These are phyloP conservation scores for Aspergillus panamensis DNA, from an alignment of 495 filamentous ascomycete genomes.

Conservation along the genomic window DNA sequence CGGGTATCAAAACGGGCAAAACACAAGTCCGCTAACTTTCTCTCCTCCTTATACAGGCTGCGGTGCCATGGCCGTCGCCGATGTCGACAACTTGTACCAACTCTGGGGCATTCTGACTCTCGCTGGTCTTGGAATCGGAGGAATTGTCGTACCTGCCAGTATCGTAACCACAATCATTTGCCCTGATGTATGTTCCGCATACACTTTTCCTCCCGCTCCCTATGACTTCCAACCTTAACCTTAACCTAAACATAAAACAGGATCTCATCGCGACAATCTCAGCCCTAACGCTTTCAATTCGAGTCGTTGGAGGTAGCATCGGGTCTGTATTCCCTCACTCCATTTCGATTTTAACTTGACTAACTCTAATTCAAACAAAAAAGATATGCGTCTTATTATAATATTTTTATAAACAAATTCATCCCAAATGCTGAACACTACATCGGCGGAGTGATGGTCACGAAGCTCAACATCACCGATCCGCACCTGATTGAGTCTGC, in stretches of 20 bases:
- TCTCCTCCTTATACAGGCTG: conserved; percentile 41
- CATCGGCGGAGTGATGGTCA: conserved; percentile 52
- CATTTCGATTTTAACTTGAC: no score
- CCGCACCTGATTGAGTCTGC: conserved; percentile 37
- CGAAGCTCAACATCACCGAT: conserved; percentile 53
- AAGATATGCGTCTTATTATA: conserved; percentile 68
- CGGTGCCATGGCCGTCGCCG: conserved; percentile 56
- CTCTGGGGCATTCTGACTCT: conserved; percentile 61
- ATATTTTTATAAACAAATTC: conserved; percentile 67
- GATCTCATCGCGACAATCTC: conserved; percentile 72
- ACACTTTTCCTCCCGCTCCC: not conserved
- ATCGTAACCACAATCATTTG: conserved; percentile 73
- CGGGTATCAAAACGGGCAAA: no score
- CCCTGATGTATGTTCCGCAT: conserved; percentile 45
- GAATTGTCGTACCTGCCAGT: conserved; percentile 68
- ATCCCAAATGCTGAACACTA: conserved; percentile 46
- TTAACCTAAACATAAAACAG: conserved; percentile 21
- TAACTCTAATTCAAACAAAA: no score
- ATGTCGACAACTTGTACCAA: conserved; percentile 54
- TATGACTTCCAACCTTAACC: not conserved
- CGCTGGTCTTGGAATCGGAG: conserved; percentile 67
- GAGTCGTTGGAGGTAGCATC: conserved; percentile 66
- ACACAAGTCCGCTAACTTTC: conserved; percentile 8
- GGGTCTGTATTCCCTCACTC: conserved; percentile 28
- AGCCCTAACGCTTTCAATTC: conserved; percentile 68